Conservation (phyloP, 805 yeast genomes). For the Spathaspora sp. region DNA sequence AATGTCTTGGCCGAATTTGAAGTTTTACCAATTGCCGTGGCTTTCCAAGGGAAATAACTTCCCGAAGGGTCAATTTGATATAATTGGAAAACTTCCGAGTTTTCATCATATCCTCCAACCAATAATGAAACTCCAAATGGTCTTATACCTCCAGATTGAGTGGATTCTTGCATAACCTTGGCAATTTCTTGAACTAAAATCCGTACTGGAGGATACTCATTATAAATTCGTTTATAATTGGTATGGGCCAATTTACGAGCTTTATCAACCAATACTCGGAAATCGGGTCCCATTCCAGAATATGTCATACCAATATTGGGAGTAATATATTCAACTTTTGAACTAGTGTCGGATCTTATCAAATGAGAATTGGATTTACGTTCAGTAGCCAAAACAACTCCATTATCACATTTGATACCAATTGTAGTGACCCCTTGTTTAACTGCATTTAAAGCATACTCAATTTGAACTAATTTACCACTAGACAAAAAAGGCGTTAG, state of each 20-base stretch:
- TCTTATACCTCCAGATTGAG: conserved; percentile 97
- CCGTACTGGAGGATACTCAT: conserved; percentile 96
- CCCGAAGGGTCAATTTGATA: conserved; percentile 99
- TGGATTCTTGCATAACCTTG: conserved; percentile 96
- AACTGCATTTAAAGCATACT: conserved; percentile 95
- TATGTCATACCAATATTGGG: conserved; percentile 97
- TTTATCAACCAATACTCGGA: conserved; percentile 88
- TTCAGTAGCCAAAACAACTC: conserved; percentile 95
- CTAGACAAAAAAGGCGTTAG: conserved; percentile 31
- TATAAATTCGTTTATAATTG: conserved; percentile 86
- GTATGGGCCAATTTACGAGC: conserved; percentile 93
- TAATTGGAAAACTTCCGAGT: conserved; percentile 62
- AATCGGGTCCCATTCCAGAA: conserved; percentile 99
- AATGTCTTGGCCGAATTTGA: conserved; percentile 96
- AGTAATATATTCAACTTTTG: conserved; percentile 79
- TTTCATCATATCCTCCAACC: conserved; percentile 91
- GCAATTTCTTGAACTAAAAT: conserved; percentile 93
- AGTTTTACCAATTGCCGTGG: conserved; percentile 97
- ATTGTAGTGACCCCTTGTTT: conserved; percentile 96
- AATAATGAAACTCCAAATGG: conserved; percentile 96
- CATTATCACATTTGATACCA: conserved; percentile 92
- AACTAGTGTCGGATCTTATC: conserved; percentile 67
- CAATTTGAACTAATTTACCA: conserved; percentile 97
- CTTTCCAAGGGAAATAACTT: conserved; percentile 98
- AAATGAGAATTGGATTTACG: conserved; percentile 81